A percentile compares a stretch with the other conserved stretches of the same genome.
Evolutionary conservation across 2,329 filamentous ascomycete genomes (phyloP).

Genomic region (Xylariales sp.): DNA sequence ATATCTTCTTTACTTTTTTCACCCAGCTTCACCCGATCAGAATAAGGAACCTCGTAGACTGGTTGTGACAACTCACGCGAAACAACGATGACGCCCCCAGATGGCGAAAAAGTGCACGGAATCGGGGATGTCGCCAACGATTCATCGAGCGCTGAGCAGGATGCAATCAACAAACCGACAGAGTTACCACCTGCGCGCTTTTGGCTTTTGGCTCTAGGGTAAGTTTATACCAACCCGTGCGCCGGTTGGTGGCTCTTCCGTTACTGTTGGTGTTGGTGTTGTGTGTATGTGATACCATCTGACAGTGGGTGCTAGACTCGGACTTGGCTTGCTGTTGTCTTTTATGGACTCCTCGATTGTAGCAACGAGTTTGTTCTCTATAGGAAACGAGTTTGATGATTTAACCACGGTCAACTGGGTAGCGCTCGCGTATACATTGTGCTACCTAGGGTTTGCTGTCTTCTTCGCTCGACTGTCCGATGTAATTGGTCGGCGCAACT

Average conservation of each 20-base stretch:
- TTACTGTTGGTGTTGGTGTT: conserved; percentile 3
- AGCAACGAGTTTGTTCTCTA: conserved; percentile 53
- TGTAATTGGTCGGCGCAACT: conserved; percentile 47
- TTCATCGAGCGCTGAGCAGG: background rate
- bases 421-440: conserved; percentile 50
- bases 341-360: conserved; percentile 58
- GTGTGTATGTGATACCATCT: conserved; percentile 2
- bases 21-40: too few relatives aligned
- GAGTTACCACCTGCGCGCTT: conserved; percentile 2
- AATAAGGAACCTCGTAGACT: too few relatives aligned
- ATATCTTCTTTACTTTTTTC: too few relatives aligned
- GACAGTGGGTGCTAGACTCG: conserved; percentile 30
- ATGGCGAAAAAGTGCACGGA: background rate
- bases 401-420: conserved; percentile 47
- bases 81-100: too few relatives aligned
- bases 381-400: conserved; percentile 45
- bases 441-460: conserved; percentile 53
- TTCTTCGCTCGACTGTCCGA: conserved; percentile 52
- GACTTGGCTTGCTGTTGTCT: conserved; percentile 51
- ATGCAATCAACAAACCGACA: background rate
- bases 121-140: background rate
- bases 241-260: background rate
- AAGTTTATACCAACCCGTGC: background rate
- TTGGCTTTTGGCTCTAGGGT: conserved; percentile 4
- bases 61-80: too few relatives aligned